These are phyloP conservation scores for Parastagonospora nodorum DNA, from an alignment of 2,329 filamentous ascomycete species.

Conservation along the genomic window DNA sequence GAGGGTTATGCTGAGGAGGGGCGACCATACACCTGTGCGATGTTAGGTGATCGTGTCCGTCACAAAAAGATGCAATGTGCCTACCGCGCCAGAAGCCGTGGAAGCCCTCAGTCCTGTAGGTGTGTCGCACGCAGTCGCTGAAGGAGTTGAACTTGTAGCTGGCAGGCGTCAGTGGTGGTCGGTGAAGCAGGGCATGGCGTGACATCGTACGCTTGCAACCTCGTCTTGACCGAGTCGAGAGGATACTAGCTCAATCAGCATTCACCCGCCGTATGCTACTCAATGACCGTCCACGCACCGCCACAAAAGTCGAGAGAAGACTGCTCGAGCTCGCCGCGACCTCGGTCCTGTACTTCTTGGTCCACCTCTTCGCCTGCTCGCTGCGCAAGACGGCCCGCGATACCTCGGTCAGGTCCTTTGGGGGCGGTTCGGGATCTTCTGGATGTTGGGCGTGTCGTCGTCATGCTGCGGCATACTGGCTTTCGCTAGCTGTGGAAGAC, in stretches of 20 bases:
- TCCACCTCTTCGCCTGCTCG: slow-evolving; percentile 59
- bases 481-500: slow-evolving; percentile 58
- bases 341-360: slow-evolving; percentile 80
- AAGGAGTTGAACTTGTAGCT: slow-evolving; percentile 76
- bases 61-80: slow-evolving; percentile 20
- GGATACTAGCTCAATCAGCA: slow-evolving; percentile 63
- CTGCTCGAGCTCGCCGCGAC: slow-evolving; percentile 78
- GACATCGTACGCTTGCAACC: slow-evolving; percentile 71
- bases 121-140: slow-evolving; percentile 73
- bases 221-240: slow-evolving; percentile 86
- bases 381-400: slow-evolving; percentile 43
- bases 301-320: slow-evolving; percentile 75
- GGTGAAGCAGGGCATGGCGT: background rate
- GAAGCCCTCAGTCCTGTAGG: slow-evolving; percentile 65
- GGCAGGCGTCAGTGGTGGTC: slow-evolving; percentile 19
- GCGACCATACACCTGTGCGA: slow-evolving; percentile 70
- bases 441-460: slow-evolving; percentile 25
- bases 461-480: slow-evolving; percentile 50
- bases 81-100: slow-evolving; percentile 60
- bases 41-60: slow-evolving; percentile 9
- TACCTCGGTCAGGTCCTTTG: slow-evolving; percentile 47
- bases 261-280: background rate
- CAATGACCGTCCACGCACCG: slow-evolving; percentile 50
- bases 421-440: slow-evolving; percentile 34
- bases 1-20: slow-evolving; percentile 77